Evolutionary conservation across 2,329 filamentous ascomycete genomes (phyloP), one percentile per base, ranked within the genome.

Genomic region (Trichophaea hybrida): DNA sequence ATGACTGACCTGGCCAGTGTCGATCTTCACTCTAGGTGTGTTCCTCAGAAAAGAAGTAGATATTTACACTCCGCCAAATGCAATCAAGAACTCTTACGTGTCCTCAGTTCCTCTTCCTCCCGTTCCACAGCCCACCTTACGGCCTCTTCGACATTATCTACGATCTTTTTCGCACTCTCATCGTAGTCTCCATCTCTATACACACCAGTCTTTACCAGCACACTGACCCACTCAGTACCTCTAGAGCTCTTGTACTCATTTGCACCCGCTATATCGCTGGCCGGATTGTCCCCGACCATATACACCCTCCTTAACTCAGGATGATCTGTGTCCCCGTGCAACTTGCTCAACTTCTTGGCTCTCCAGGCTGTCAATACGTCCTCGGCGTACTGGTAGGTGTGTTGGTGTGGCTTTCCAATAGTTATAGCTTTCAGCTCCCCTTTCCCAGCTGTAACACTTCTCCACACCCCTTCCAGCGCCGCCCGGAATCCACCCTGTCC

Each of bases 221-320:
- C 78, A 48, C 85, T 85, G 44, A 77, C 74, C 89, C 90, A 95
- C 60, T 82, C 75, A n/a, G 82, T 86, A 6, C 83, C 84, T 59
- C 78, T 73, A 3, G 77, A 74, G 63, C 84, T 86, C 49, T 74
- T 69, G 69, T 85, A 95, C 50, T 79, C 78, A 70, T 94, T 94
- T 17, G 88, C 90, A 5, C 93, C 93, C 4, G 81, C 76, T 65
- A 98, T 95, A 71, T 98, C 93, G 67, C 86, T 93, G 69, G 88
- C 88, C 4, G 86, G 86, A 69, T 91, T 91, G 69, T 91, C 86
- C 5, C 93, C 93, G 46, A 97, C 80, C 91, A 97, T 97, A 73
- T 94, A 97, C 8, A 97, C 89, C 48, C 78, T 80, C 68, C 77
- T 76, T 58, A 95, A 72, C 50, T 53, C 50, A 8, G 44, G 44